These are phyloP conservation scores for Thalassiosira hispida DNA, from an alignment of 352 stramenopile species.

Conservation along the genomic window DNA sequence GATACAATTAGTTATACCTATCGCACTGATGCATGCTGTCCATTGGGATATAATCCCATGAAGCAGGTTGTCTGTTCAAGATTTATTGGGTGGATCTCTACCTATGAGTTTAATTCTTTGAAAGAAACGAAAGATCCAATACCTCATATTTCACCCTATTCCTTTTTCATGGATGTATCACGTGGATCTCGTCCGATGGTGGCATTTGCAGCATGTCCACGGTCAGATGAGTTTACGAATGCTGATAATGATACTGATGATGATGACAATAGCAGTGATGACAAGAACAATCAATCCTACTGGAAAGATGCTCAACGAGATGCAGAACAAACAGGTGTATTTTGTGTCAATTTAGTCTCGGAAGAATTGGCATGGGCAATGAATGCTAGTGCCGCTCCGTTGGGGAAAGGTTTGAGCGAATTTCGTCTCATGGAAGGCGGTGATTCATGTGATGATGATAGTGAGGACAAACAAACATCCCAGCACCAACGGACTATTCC, in stretches of 20 bases:
- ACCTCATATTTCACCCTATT: conserved; percentile 47
- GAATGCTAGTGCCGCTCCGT: conserved; percentile 39
- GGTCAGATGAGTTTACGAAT: conserved; percentile 32
- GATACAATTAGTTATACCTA: conserved; percentile 43
- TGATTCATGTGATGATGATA: neutral
- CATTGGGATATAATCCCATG: conserved; percentile 52
- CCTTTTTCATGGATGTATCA: conserved; percentile 42
- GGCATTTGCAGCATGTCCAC: conserved; percentile 46
- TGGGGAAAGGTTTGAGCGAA: conserved; percentile 39
- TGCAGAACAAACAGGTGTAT: conserved; percentile 38
- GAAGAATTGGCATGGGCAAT: conserved; percentile 35
- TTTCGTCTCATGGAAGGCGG: conserved; percentile 32
- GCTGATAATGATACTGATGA: conserved; percentile 22
- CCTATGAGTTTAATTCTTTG: conserved; percentile 34
- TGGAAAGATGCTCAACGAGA: conserved; percentile 37
- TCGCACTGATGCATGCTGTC: conserved; percentile 28
- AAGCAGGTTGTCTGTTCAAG: conserved; percentile 40
- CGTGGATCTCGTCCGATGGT: conserved; percentile 36
- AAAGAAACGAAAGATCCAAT: conserved; percentile 7
- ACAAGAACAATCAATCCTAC: neutral
- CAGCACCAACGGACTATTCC: conserved; percentile 3
- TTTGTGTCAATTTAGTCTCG: conserved; percentile 44
- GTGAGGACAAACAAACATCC: neutral
- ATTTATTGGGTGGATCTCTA: conserved; percentile 50
- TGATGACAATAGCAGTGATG: neutral